Evolutionary conservation across 2,329 filamentous ascomycete species (phyloP).

Genomic region (Seiridium unicorne): DNA sequence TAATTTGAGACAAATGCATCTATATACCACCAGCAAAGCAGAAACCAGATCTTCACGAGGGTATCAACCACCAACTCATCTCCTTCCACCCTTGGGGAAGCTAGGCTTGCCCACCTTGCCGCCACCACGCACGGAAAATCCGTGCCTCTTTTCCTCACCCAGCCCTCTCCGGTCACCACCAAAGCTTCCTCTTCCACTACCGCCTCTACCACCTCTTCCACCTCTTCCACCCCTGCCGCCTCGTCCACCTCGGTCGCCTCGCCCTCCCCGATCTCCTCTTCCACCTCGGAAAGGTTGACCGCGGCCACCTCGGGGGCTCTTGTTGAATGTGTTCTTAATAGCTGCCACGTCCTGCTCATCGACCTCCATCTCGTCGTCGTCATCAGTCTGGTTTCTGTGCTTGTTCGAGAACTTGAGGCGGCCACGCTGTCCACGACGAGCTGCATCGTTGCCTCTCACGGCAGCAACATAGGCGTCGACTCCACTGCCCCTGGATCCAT

Average conservation of each 20-base stretch:
- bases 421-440: constrained; percentile 62
- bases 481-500: constrained; percentile 42
- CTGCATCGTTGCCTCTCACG: constrained; percentile 65
- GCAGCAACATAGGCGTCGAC: constrained; percentile 70
- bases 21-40: neutral
- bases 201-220: constrained; percentile 33
- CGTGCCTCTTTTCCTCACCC: constrained; percentile 48
- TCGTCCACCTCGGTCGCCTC: constrained; percentile 29
- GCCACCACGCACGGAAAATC: constrained; percentile 31
- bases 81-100: constrained; percentile 22
- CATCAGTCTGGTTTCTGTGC: constrained; percentile 40
- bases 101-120: constrained; percentile 39
- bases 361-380: constrained; percentile 43
- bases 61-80: constrained; percentile 21
- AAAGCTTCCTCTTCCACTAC: constrained; percentile 47
- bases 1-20: neutral
- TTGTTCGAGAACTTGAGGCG: constrained; percentile 72
- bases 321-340: constrained; percentile 49
- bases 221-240: constrained; percentile 25
- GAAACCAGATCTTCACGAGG: constrained; percentile 5
- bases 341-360: constrained; percentile 47
- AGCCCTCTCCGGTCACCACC: constrained; percentile 46
- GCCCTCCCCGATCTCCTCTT: constrained; percentile 23
- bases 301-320: constrained; percentile 19
- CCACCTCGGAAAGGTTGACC: constrained; percentile 16